Evolutionary conservation across 2,329 filamentous ascomycete species (phyloP), one percentile per base, ranked within the genome.

Genomic region (Aspergillus sp.): DNA sequence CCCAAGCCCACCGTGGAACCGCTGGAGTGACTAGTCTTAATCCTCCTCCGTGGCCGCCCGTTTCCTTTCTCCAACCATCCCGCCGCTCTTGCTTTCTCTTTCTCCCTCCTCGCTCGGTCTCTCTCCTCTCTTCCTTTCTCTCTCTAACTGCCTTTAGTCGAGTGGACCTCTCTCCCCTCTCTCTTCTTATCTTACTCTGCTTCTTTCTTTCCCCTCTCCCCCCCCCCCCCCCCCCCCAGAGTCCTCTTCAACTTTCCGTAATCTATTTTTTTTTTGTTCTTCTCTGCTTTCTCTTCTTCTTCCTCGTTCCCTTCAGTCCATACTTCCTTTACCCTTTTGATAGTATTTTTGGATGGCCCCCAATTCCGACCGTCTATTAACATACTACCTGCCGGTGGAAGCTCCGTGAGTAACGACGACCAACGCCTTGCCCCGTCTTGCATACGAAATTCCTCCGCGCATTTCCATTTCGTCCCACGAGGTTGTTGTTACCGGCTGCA

Each of bases 391-490:
- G 60, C 57, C 56, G 52, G 57, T 45, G 49, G 46, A 61, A 60
- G 56, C 59, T 63, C 49, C 50, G 59, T 66, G 49, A 58, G 50
- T 57, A 45, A 57, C 57, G 56, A 57, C 59, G 56, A 57, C 54
- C 64, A 65, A 54, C 54, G 57, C 69, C 68, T 9, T 68, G 20
- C 45, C 69, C 71, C 66, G 59, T 65, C 62, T 59, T 62, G 62
- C 69, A 68, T 65, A 65, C 67, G 55, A 63, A 59, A 63, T 60
- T 55, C 59, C 58, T 55, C 57, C 63, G 62, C 59, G 58, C 58
- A 50, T 58, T 61, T 50, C 49, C 52, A 46, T 32, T 31, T 52
- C 50, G 47, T 50, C 51, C 57, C 52, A 49, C 46, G 22, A 16
- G 24, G 47, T 52, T 49, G 39, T 47, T 29, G 39, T 47, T 29